Percentiles rank a stretch among this genome's conserved stretches.
Conservation (phyloP, 139 green algal species). For the Coelastrella sp. region DNA sequence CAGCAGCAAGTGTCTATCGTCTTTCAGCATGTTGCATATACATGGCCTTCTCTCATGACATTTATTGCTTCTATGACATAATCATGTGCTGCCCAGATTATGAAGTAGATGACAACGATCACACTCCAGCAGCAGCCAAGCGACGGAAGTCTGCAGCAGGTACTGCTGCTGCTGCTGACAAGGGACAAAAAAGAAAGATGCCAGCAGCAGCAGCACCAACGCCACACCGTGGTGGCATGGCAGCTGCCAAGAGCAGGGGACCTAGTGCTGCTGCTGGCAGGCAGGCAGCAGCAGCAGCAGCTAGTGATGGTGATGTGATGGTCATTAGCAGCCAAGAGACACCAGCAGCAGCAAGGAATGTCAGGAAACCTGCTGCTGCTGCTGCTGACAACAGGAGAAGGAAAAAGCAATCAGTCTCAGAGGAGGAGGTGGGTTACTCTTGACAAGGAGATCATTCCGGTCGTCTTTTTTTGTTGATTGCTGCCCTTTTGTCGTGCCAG, state of each 20-base stretch:
- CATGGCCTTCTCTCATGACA: too few relatives aligned
- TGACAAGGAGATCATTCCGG: too few relatives aligned
- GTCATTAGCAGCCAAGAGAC: not conserved
- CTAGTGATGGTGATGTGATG: not conserved
- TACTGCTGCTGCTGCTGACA: slow-evolving; percentile 19
- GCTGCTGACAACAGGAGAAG: not conserved
- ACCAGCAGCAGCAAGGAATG: not conserved
- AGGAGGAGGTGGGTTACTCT: not conserved
- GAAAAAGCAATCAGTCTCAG: not conserved
- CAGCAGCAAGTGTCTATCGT: too few relatives aligned
- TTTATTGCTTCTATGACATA: not conserved
- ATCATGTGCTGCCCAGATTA: not conserved
- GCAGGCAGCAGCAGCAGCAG: slow-evolving; percentile 22
- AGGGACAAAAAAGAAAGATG: not conserved
- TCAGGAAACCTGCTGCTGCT: not conserved
- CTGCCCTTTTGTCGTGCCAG: too few relatives aligned
- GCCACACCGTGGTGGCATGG: not conserved
- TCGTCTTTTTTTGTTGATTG: too few relatives aligned
- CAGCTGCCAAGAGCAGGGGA: not conserved
- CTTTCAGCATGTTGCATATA: too few relatives aligned
- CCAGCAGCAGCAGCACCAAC: slow-evolving; percentile 4
- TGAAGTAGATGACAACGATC: not conserved
- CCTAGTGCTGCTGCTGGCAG: not conserved
- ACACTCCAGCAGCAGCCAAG: not conserved
- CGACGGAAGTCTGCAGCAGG: slow-evolving; percentile 8